Evolutionary conservation across 148 eudicot genomes (phyloP), one percentile per base, ranked within the genome.

Genomic region (Cornus suecica): DNA sequence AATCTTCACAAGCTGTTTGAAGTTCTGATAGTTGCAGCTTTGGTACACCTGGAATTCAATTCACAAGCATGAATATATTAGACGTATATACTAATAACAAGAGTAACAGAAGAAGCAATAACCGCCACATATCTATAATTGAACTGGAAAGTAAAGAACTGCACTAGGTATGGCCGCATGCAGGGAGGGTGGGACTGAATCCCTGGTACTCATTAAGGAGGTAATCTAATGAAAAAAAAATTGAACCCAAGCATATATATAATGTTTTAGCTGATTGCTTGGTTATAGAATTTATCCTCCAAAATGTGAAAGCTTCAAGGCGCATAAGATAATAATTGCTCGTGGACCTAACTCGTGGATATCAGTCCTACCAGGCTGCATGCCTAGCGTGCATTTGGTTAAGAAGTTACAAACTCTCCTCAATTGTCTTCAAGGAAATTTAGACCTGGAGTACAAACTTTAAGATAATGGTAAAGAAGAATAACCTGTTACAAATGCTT

Each of bases 1-100:
- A 93, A 77, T 91, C 97, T 83, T 93, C 98, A 77, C 98, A 93
- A 45, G 97, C 97, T 54, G 79, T 37, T 83, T 84, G 92, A 68
- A 93, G 98, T 84, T 93, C 98, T 65, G 84, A 76, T 65, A 92
- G 78, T 76, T 90, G 90, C 54, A 93, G 94, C 70, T 85, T 90
- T 65, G 98, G 97, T 60, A 91, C 97, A 80, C 98, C 98, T 93
- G 79, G 23, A 81, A 69, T 30, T 52, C 64, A 72, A 73, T 58
- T 68, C 34, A 26, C 31, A 64, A 76, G 69, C 27, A 62, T 74
- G 41, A 66, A 64, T 13, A 20, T 5, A 73, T 26, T 37, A 64
- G 0, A 58, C 8, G 20, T 20, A 58, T n/a, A 58, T 3, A 58
- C 62, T 2, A 6, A 58, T 58, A 58, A 26, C 28, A 14, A 1